Conservation (phyloP, 2,329 filamentous ascomycete genomes). For the Acrodontium crateriforme region DNA sequence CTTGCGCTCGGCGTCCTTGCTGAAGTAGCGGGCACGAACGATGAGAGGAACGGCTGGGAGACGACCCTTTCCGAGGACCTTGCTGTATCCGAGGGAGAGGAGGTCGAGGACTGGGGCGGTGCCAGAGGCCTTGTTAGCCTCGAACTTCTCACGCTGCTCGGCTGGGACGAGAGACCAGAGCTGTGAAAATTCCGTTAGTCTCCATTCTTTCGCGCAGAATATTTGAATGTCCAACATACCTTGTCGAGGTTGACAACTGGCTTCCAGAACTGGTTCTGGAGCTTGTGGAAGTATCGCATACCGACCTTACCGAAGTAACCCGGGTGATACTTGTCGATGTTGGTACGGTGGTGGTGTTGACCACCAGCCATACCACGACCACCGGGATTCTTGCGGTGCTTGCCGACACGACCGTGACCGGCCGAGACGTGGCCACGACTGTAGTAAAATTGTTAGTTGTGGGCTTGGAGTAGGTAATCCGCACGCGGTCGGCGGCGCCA, state of each 20-base stretch:
- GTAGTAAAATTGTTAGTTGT: slow-evolving; percentile 14
- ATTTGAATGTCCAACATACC: slow-evolving; percentile 36
- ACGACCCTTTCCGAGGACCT: slow-evolving; percentile 96
- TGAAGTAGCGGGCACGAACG: slow-evolving; percentile 89
- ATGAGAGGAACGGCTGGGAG: slow-evolving; percentile 86
- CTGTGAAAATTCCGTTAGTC: slow-evolving; percentile 31
- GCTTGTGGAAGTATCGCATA: slow-evolving; percentile 72
- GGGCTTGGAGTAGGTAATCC: slow-evolving; percentile 1
- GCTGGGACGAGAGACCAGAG: slow-evolving; percentile 89
- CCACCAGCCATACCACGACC: slow-evolving; percentile 86
- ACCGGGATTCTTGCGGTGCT: slow-evolving; percentile 86
- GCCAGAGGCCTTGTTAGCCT: slow-evolving; percentile 73
- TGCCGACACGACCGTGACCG: slow-evolving; percentile 96
- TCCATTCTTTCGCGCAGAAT: background rate
- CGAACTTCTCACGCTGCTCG: slow-evolving; percentile 88
- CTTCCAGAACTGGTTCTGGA: slow-evolving; percentile 95
- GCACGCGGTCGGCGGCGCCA: background rate
- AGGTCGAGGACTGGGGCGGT: slow-evolving; percentile 97
- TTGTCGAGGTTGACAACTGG: slow-evolving; percentile 98
- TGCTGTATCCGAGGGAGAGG: slow-evolving; percentile 91
- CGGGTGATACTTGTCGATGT: slow-evolving; percentile 86
- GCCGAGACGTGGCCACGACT: slow-evolving; percentile 96
- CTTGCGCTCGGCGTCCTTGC: slow-evolving; percentile 94
- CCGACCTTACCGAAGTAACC: slow-evolving; percentile 91
- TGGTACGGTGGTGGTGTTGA: slow-evolving; percentile 96